A percentile compares a stretch with the other conserved stretches of the same genome.
Conservation (phyloP, 2,329 filamentous ascomycete species). For the Hortaea werneckii region DNA sequence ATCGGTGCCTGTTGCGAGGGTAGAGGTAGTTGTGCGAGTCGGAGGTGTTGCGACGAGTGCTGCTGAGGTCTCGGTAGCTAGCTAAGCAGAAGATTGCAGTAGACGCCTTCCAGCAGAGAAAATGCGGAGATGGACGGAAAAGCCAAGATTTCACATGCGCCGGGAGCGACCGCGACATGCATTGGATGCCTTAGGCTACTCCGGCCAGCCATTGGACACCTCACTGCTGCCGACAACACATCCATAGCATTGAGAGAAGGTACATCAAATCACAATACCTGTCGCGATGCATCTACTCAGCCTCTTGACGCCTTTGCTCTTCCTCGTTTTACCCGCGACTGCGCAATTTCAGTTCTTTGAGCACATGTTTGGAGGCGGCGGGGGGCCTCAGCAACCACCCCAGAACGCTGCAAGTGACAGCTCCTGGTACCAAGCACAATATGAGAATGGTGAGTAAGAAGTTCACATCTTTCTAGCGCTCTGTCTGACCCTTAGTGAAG, state of each 20-base stretch:
- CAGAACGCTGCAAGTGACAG: slow-evolving; percentile 82
- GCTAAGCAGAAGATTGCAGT: no score
- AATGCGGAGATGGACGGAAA: no score
- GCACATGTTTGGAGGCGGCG: slow-evolving; percentile 74
- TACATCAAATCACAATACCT: not conserved
- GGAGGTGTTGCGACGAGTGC: no score
- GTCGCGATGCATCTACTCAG: slow-evolving; percentile 24
- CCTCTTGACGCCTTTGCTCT: slow-evolving; percentile 37
- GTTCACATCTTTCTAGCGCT: not conserved
- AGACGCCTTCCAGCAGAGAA: no score
- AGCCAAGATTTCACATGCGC: no score
- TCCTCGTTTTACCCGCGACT: slow-evolving; percentile 48
- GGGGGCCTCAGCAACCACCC: slow-evolving; percentile 47
- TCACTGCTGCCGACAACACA: no score
- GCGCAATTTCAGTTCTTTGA: slow-evolving; percentile 98
- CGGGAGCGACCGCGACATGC: no score
- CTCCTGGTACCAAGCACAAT: slow-evolving; percentile 63
- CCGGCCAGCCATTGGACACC: no score
- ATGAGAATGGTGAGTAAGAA: slow-evolving; percentile 48
- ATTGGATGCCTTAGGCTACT: no score
- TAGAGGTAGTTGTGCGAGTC: no score
- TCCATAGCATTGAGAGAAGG: no score
- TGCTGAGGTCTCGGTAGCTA: no score
- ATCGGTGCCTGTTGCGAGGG: not conserved
- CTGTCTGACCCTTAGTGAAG: slow-evolving; percentile 30